A percentile compares a stretch with the other conserved stretches of the same genome.
Conservation (phyloP, 306 rosid genomes). For the Geum urbanum region DNA sequence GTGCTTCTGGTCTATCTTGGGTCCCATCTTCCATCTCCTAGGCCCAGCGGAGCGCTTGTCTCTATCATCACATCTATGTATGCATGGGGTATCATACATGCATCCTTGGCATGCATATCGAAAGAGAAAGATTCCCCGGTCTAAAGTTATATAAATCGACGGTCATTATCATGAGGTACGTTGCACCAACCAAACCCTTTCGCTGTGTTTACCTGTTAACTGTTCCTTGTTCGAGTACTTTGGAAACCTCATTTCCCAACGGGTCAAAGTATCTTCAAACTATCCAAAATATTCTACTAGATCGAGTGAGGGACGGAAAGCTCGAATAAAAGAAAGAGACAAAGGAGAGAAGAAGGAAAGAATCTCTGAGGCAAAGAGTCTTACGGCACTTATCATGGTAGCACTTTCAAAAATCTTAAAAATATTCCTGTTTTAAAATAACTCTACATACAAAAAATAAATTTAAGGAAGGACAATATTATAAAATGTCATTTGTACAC, state of each 20-base stretch:
- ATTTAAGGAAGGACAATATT: no score
- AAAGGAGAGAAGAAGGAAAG: no score
- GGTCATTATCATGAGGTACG: conserved; percentile 2
- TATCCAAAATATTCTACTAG: background rate
- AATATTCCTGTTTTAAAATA: no score
- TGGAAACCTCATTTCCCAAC: background rate
- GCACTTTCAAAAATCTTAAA: no score
- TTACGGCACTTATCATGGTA: no score
- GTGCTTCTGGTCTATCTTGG: background rate
- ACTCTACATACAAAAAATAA: no score
- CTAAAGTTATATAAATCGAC: background rate
- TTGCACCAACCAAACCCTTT: background rate
- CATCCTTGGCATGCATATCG: background rate
- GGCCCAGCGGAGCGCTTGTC: conserved; percentile 15
- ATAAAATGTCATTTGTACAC: no score
- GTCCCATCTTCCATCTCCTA: background rate
- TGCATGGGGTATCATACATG: background rate
- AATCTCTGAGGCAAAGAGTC: no score
- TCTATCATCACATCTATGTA: background rate
- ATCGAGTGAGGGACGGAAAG: no score
- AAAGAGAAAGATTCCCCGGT: background rate
- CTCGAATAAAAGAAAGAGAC: no score
- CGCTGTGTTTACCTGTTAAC: no score
- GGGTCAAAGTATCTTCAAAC: background rate
- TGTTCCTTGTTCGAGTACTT: background rate